Evolutionary conservation across 2,329 filamentous ascomycete genomes (phyloP).

Genomic region (Xylariaceae sp.): DNA sequence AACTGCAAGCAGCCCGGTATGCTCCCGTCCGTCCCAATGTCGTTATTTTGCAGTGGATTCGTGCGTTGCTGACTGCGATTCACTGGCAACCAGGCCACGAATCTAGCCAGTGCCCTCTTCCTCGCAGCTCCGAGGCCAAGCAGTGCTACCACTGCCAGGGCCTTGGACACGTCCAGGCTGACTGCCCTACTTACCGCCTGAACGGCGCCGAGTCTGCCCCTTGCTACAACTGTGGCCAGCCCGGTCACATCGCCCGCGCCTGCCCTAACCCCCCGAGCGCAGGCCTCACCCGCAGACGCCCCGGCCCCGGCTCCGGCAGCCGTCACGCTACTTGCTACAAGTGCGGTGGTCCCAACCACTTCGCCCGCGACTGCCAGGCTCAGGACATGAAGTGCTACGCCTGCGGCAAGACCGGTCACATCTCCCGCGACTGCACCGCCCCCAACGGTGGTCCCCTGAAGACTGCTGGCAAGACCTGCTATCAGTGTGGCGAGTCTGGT

Average conservation of each 20-base stretch:
- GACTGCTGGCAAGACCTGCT: constrained; percentile 97
- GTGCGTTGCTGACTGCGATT: constrained; percentile 14
- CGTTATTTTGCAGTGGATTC: not conserved
- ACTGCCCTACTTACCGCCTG: constrained; percentile 93
- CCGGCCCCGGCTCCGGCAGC: constrained; percentile 41
- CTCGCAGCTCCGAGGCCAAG: constrained; percentile 96
- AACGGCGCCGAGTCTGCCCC: constrained; percentile 65
- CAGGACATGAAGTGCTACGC: constrained; percentile 99
- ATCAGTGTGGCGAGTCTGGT: constrained; percentile 90
- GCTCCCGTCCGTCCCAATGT: not conserved
- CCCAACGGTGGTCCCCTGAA: constrained; percentile 94
- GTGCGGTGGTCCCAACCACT: constrained; percentile 89
- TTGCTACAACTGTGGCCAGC: constrained; percentile 95
- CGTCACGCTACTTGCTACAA: constrained; percentile 68
- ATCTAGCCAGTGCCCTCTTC: constrained; percentile 94
- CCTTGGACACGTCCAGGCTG: constrained; percentile 94
- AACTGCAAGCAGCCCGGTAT: constrained; percentile 90
- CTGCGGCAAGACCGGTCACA: constrained; percentile 91
- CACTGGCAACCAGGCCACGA: constrained; percentile 65
- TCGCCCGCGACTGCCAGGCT: constrained; percentile 95
- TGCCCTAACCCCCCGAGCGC: constrained; percentile 70
- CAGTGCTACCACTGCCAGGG: constrained; percentile 99
- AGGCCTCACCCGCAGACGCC: constrained; percentile 48
- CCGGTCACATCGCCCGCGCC: constrained; percentile 87
- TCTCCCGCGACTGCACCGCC: constrained; percentile 88